These are phyloP conservation scores for Fusarium graminum DNA, from an alignment of 2,329 filamentous ascomycete species.

Conservation along the genomic window DNA sequence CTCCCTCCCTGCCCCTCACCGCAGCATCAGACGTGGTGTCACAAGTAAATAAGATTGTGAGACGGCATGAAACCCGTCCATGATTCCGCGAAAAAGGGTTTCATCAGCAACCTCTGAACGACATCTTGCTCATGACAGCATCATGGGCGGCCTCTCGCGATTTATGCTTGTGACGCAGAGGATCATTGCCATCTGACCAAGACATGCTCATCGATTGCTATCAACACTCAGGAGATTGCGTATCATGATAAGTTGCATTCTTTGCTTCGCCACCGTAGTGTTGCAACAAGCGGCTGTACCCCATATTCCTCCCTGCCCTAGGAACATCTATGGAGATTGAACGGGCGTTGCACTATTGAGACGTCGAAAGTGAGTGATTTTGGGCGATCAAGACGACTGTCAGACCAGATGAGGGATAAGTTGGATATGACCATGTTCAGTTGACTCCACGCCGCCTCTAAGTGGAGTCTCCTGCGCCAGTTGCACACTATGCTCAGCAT, in stretches of 20 bases:
- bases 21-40: constrained; percentile 32
- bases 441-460: constrained; percentile 21
- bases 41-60: constrained; percentile 26
- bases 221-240: constrained; percentile 3
- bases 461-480: constrained; percentile 8
- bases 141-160: constrained; percentile 36
- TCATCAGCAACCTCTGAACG: constrained; percentile 17
- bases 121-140: background rate
- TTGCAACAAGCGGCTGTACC: constrained; percentile 4
- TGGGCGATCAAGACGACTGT: constrained; percentile 18
- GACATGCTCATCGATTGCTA: background rate
- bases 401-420: constrained; percentile 15
- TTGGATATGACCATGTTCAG: constrained; percentile 8
- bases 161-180: constrained; percentile 11
- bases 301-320: constrained; percentile 20
- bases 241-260: constrained; percentile 26
- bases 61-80: constrained; percentile 31
- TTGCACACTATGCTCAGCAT: background rate
- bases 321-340: constrained; percentile 2
- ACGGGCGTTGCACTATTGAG: constrained; percentile 2
- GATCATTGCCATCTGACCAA: background rate
- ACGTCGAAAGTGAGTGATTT: background rate
- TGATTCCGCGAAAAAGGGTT: constrained; percentile 4
- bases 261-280: constrained; percentile 27
- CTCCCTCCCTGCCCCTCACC: constrained; percentile 44